Evolutionary conservation across 176 grass and related monocot species (phyloP), one percentile per base, ranked within the genome.

Genomic region (Ananas comosus): DNA sequence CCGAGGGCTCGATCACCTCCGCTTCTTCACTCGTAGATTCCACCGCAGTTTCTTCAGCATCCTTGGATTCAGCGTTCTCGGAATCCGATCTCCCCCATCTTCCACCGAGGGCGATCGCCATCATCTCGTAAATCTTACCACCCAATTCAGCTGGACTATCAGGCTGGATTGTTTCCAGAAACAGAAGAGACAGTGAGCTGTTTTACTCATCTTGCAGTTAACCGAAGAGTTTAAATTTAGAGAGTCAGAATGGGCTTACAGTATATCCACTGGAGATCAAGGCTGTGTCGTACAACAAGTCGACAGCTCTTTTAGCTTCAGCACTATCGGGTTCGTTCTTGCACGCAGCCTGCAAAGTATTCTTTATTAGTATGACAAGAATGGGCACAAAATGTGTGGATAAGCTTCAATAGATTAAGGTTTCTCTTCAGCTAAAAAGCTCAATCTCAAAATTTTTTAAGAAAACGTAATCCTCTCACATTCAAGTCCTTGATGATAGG

Each of bases 181-280:
- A 18, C 67, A 28, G 19, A 69, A 47, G 53, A 64, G 3, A 54
- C n/a, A 70, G 48, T 70, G 49, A 21, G 56, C 21, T 22, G 56
- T 7, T 10, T 10, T 61, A n/a, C 5, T 9, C 10, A 10, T 5
- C 21, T 19, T 5, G 17, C 16, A 61, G n/a, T 61, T 16, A 61
- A 61, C 27, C 24, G 28, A 4, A 2, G 33, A 65, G 23, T 27
- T 51, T 0, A 10, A 6, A 7, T 7, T 10, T 3, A 18, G 19
- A 48, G 53, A 17, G 13, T 2, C 28, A 10, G 5, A 49, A 22
- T 10, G 14, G 13, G 48, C 75, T 87, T 82, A 99, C 94, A 28
- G 86, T 93, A 69, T 99, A 99, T 78, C 94, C 94, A 84, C 94
- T 99, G 17, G 94, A 99, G 70, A 97, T 91, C 85, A 97, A 79